phyloP scores from a whole-genome alignment of 2,329 filamentous ascomycete species.

The Penicillium crustosum region DNA sequence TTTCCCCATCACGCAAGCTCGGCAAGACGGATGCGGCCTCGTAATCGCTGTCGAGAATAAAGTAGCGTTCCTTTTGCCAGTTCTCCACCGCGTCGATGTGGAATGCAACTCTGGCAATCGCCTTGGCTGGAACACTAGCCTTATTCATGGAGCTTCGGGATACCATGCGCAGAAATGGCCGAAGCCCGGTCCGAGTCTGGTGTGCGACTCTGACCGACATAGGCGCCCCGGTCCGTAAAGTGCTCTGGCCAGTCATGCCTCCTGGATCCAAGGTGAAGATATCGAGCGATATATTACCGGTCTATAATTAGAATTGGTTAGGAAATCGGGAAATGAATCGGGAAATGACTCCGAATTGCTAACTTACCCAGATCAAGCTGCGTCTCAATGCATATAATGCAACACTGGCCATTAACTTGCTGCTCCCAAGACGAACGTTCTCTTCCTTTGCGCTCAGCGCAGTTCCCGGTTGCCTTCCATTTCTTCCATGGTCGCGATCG shows the following conservation, averaged over 20 bases:
- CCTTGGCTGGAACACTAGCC: slow-evolving; percentile 36
- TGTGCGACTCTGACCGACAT: slow-evolving; percentile 33
- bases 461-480: slow-evolving; percentile 23
- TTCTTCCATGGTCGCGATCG: slow-evolving; percentile 25
- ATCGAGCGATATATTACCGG: slow-evolving; percentile 37
- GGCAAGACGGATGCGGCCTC: slow-evolving; percentile 39
- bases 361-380: slow-evolving; percentile 36
- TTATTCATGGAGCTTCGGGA: slow-evolving; percentile 39
- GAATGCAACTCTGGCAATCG: slow-evolving; percentile 38
- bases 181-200: slow-evolving; percentile 35
- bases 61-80: slow-evolving; percentile 35
- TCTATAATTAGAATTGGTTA: slow-evolving; percentile 24
- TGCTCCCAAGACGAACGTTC: slow-evolving; percentile 35
- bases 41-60: slow-evolving; percentile 36
- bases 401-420: slow-evolving; percentile 36
- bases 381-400: slow-evolving; percentile 40
- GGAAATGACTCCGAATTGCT: background rate
- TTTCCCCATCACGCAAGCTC: slow-evolving; percentile 28
- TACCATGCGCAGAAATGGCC: slow-evolving; percentile 35
- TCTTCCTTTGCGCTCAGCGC: slow-evolving; percentile 32
- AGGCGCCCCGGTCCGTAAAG: slow-evolving; percentile 27
- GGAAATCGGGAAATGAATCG: background rate
- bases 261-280: slow-evolving; percentile 40
- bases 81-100: slow-evolving; percentile 31
- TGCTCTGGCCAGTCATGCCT: slow-evolving; percentile 28